Evolutionary conservation across 139 green algal species (phyloP).

Genomic region (Chlorella sp.): DNA sequence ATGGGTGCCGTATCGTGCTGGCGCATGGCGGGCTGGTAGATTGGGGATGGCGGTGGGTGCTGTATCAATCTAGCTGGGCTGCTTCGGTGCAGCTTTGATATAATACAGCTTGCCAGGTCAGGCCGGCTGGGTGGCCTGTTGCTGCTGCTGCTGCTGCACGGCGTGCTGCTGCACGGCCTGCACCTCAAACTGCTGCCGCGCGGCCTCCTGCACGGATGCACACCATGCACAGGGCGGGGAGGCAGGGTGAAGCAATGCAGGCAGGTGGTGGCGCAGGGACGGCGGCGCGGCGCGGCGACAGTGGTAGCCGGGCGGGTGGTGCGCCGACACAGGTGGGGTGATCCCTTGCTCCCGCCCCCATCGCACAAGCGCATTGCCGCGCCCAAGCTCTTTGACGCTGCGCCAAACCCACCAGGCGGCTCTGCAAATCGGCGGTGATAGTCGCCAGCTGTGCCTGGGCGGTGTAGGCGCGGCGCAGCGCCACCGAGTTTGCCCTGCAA

Average conservation of each 20-base stretch:
- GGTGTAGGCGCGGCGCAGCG: background rate
- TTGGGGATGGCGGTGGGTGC: background rate
- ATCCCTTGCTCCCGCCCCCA: background rate
- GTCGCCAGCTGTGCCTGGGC: background rate
- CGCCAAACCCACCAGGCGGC: background rate
- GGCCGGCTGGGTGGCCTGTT: background rate
- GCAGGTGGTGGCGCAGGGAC: background rate
- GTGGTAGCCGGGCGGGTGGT: background rate
- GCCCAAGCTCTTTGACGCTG: background rate
- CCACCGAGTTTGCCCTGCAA: background rate
- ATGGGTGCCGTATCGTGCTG: background rate
- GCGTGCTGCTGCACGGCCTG: constrained; percentile 1
- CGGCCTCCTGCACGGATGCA: background rate
- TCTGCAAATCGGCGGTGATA: constrained; percentile 5
- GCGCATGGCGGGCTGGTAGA: background rate
- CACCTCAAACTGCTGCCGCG: constrained; percentile 23
- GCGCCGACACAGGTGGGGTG: background rate
- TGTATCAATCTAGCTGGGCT: background rate
- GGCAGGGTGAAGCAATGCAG: background rate
- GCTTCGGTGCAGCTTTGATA: background rate
- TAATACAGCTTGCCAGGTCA: background rate
- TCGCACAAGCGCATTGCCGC: background rate
- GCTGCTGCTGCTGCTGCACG: background rate
- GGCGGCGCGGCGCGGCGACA: too few species aligned
- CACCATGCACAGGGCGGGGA: background rate